Percentiles rank a stretch among this genome's conserved stretches.
phyloP scores from a whole-genome alignment of 306 rosid genomes.

The Rosa rugosa region DNA sequence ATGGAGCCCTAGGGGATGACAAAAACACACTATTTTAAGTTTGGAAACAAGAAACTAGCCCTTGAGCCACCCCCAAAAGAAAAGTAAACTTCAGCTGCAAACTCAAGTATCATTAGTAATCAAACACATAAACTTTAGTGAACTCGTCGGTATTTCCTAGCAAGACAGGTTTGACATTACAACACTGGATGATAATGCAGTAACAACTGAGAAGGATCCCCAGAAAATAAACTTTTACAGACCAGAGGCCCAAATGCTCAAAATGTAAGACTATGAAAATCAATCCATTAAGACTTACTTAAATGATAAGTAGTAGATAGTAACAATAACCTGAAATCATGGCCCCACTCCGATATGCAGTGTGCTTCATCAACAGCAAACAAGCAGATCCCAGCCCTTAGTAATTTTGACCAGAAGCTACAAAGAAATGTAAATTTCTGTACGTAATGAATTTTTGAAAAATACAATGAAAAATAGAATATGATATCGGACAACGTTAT shows the following conservation, averaged over 20 bases:
- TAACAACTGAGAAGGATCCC: neutral
- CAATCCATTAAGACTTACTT: neutral
- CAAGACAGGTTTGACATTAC: neutral
- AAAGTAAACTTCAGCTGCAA: neutral
- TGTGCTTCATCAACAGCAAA: slow-evolving; percentile 95
- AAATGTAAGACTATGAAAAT: neutral
- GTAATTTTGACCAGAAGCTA: slow-evolving; percentile 94
- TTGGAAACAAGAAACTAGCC: neutral
- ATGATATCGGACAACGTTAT: neutral
- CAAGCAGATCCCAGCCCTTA: slow-evolving; percentile 67
- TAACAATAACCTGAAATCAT: slow-evolving; percentile 62
- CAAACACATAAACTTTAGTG: neutral
- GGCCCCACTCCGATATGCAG: slow-evolving; percentile 97
- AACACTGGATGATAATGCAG: neutral
- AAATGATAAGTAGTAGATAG: neutral
- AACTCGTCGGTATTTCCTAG: neutral
- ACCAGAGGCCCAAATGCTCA: slow-evolving; percentile 6
- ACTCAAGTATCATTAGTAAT: neutral
- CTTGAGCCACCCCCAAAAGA: neutral
- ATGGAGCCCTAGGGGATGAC: neutral
- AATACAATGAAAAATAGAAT: neutral
- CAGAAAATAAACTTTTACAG: neutral
- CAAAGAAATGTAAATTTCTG: slow-evolving; percentile 27
- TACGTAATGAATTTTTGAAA: neutral
- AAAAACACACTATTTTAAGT: neutral